Evolutionary conservation across 2,329 filamentous ascomycete species (phyloP).

Genomic region (Claviceps arundinis): DNA sequence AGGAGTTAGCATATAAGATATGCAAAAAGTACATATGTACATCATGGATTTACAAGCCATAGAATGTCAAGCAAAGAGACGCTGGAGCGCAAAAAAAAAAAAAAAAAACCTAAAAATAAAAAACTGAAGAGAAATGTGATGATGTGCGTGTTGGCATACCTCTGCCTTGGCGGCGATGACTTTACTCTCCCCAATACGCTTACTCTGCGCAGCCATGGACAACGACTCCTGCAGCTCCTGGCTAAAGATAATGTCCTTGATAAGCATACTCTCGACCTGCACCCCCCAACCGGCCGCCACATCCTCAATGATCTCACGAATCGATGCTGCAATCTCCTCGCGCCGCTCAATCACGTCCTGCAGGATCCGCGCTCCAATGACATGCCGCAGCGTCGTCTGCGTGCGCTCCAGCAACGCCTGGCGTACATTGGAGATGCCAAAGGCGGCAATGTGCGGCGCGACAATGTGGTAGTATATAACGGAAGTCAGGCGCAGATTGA

Average conservation of each 20-base stretch:
- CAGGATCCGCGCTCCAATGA: conserved; percentile 86
- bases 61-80: too few relatives aligned
- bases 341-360: conserved; percentile 98
- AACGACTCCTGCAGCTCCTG: conserved; percentile 90
- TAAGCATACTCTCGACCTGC: conserved; percentile 92
- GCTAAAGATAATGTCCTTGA: conserved; percentile 98
- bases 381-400: conserved; percentile 92
- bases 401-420: conserved; percentile 97
- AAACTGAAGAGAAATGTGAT: not conserved
- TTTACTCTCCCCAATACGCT: conserved; percentile 96
- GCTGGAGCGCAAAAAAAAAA: too few relatives aligned
- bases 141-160: conserved; percentile 17
- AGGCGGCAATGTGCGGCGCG: conserved; percentile 89
- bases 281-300: conserved; percentile 91
- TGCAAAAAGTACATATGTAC: too few relatives aligned
- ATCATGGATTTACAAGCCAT: too few relatives aligned
- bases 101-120: too few relatives aligned
- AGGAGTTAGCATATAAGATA: not conserved
- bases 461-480: conserved; percentile 99
- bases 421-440: conserved; percentile 87
- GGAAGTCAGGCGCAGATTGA: conserved; percentile 81
- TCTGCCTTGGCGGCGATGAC: conserved; percentile 95
- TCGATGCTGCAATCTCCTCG: conserved; percentile 90
- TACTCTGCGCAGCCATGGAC: conserved; percentile 96
- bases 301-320: conserved; percentile 94